phyloP scores from a whole-genome alignment of 805 yeast species.

The Starmerella davenportii region DNA sequence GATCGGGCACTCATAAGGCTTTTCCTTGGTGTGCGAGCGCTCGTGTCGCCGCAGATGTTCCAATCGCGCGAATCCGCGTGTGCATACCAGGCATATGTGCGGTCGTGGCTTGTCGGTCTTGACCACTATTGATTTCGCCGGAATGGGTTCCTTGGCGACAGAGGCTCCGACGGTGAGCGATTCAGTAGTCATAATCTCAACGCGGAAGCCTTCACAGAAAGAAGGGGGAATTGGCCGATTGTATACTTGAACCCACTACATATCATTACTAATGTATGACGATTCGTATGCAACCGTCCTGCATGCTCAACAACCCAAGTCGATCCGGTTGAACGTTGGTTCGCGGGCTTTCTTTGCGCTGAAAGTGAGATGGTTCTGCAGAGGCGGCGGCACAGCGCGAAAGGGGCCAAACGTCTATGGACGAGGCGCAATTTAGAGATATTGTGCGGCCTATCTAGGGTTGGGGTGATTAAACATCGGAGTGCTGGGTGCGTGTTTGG shows the following conservation, averaged over 20 bases:
- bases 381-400: too few relatives aligned
- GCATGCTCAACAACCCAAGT: too few relatives aligned
- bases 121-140: conserved; percentile 64
- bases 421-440: too few relatives aligned
- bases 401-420: too few relatives aligned
- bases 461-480: too few relatives aligned
- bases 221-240: neutral
- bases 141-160: conserved; percentile 41
- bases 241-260: neutral
- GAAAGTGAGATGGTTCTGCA: too few relatives aligned
- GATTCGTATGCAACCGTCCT: too few relatives aligned
- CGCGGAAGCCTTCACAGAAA: neutral
- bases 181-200: neutral
- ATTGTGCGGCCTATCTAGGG: too few relatives aligned
- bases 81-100: conserved; percentile 73
- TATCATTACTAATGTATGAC: neutral
- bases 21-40: conserved; percentile 85
- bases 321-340: too few relatives aligned
- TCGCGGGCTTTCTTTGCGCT: too few relatives aligned
- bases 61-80: conserved; percentile 85
- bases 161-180: neutral
- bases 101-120: conserved; percentile 92
- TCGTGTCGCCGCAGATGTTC: conserved; percentile 92
- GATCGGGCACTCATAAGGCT: conserved; percentile 89
- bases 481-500: too few relatives aligned